phyloP scores from a whole-genome alignment of 495 filamentous ascomycete genomes.

The Coniosporium apollinis region DNA sequence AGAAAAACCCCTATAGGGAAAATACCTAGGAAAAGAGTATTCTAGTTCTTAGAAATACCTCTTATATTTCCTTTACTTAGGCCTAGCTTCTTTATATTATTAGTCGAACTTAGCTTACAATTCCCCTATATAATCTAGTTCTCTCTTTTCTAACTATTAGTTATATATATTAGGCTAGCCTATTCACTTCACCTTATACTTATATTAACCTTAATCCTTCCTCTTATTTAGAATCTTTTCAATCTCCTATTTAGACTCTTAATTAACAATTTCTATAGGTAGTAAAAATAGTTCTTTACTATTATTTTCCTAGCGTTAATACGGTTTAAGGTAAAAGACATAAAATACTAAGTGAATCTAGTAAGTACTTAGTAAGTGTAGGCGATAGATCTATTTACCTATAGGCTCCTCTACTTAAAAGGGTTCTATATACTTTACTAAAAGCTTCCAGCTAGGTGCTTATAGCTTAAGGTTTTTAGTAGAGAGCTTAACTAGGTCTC shows the following conservation, averaged over 20 bases:
- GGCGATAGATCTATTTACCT: background rate
- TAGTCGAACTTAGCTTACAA: too few species aligned
- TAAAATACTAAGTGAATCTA: background rate
- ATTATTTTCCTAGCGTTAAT: background rate
- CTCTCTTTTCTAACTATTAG: too few species aligned
- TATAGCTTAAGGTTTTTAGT: slow-evolving; percentile 20
- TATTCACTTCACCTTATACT: too few species aligned
- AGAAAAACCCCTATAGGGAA: too few species aligned
- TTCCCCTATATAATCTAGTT: too few species aligned
- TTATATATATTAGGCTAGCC: too few species aligned
- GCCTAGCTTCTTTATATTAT: too few species aligned
- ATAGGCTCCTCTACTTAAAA: slow-evolving; percentile 4
- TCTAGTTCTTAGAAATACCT: too few species aligned
- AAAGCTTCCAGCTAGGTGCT: slow-evolving; percentile 18
- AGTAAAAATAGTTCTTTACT: background rate
- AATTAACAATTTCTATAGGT: background rate
- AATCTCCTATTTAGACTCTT: background rate
- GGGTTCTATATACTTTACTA: slow-evolving; percentile 17
- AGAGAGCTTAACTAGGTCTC: slow-evolving; percentile 20
- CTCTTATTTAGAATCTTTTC: background rate
- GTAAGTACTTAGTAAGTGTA: background rate
- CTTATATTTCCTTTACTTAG: too few species aligned
- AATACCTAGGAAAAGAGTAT: too few species aligned
- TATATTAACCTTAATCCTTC: too few species aligned
- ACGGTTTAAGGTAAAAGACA: background rate